A percentile compares a stretch with the other conserved stretches of the same genome.
These are phyloP conservation scores for Pseudocercospora fuligena DNA, from an alignment of 2,329 filamentous ascomycete species.

Conservation along the genomic window DNA sequence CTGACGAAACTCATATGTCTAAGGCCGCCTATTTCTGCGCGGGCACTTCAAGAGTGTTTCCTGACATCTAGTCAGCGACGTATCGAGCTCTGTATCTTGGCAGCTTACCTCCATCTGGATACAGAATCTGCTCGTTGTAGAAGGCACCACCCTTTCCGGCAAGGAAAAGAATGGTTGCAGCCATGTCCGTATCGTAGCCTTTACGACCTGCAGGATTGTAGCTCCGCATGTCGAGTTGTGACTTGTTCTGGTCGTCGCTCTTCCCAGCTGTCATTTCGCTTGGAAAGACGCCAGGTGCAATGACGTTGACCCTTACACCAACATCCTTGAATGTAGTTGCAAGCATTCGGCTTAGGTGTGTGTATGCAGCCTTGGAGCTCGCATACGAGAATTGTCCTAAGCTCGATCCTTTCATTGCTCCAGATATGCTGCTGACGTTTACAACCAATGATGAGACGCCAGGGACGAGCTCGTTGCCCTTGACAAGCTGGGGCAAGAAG, in stretches of 20 bases:
- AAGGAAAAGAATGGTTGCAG: constrained; percentile 56
- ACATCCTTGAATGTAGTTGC: constrained; percentile 50
- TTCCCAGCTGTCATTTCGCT: constrained; percentile 55
- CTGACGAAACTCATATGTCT: background rate
- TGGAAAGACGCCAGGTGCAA: constrained; percentile 51
- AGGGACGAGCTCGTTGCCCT: constrained; percentile 51
- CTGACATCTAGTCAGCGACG: background rate
- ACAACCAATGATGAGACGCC: constrained; percentile 58
- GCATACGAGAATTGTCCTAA: constrained; percentile 60
- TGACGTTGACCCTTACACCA: constrained; percentile 51
- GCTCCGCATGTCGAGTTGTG: constrained; percentile 46
- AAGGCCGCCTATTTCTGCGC: background rate
- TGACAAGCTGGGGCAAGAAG: constrained; percentile 59
- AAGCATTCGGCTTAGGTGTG: constrained; percentile 53
- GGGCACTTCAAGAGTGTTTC: background rate
- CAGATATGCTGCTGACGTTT: constrained; percentile 59
- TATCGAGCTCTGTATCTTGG: background rate
- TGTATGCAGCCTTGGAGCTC: constrained; percentile 55
- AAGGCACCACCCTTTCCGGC: constrained; percentile 57
- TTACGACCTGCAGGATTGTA: constrained; percentile 52
- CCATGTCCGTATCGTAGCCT: constrained; percentile 57
- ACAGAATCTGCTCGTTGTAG: constrained; percentile 59
- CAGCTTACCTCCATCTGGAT: constrained; percentile 51
- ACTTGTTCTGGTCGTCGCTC: constrained; percentile 55
- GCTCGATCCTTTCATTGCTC: constrained; percentile 56